A percentile compares a stretch with the other conserved stretches of the same genome.
phyloP scores from a whole-genome alignment of 78 protist species.

The Blattamonas nauphoetae region DNA sequence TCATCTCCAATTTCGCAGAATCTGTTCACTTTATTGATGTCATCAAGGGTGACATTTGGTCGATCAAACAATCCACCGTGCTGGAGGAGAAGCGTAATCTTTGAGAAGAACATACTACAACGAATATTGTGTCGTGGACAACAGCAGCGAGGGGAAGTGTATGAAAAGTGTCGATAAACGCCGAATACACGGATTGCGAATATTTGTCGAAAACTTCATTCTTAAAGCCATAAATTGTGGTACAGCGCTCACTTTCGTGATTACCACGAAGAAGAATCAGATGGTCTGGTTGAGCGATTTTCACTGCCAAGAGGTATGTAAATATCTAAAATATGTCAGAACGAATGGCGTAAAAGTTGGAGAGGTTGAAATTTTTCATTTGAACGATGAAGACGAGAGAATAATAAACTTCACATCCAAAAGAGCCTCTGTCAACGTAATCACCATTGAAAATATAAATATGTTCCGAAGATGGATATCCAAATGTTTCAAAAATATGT shows the following conservation, averaged over 20 bases:
- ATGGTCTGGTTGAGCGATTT: constrained; percentile 22
- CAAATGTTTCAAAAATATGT: constrained; percentile 20
- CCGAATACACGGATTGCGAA: not conserved
- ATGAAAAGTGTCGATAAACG: not conserved
- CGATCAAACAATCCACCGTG: not conserved
- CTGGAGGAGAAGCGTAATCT: not conserved
- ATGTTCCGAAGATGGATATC: not conserved
- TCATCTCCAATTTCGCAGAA: constrained; percentile 9
- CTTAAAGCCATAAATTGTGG: constrained; percentile 11
- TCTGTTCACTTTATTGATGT: constrained; percentile 5
- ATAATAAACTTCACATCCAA: constrained; percentile 16
- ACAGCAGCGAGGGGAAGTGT: not conserved
- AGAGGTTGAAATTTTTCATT: not conserved
- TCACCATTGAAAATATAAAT: constrained; percentile 35
- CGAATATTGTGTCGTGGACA: not conserved
- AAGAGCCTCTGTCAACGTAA: constrained; percentile 36
- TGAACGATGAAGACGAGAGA: too few relatives aligned
- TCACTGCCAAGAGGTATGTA: not conserved
- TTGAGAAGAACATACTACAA: not conserved
- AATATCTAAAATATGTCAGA: not conserved
- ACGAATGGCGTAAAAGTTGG: not conserved
- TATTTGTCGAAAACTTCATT: constrained; percentile 15
- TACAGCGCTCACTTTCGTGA: constrained; percentile 11
- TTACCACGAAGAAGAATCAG: constrained; percentile 32
- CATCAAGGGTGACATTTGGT: constrained; percentile 18